Conservation (phyloP, 768 basidiomycete genomes). For the Tylopilus subfusipes region DNA sequence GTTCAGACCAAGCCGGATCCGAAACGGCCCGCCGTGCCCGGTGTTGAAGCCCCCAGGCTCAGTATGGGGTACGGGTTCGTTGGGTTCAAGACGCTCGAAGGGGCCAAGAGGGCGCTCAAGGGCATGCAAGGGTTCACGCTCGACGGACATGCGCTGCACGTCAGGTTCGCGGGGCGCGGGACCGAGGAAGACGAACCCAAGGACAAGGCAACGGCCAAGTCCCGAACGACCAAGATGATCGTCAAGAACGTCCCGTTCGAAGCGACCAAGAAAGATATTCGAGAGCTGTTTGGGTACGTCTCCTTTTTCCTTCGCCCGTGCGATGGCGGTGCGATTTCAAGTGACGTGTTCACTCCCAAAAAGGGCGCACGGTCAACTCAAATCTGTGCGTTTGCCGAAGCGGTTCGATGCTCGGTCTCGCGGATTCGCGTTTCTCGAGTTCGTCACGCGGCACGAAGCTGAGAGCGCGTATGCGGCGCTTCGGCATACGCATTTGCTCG, state of each 20-base stretch:
- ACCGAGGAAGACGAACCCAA: constrained; percentile 52
- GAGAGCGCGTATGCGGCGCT: constrained; percentile 84
- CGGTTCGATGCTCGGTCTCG: constrained; percentile 86
- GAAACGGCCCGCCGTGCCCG: constrained; percentile 46
- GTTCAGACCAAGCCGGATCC: constrained; percentile 91
- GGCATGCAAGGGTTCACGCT: constrained; percentile 79
- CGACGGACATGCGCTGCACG: constrained; percentile 81
- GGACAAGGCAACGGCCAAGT: constrained; percentile 42
- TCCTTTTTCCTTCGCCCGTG: not conserved
- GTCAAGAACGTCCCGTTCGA: constrained; percentile 99
- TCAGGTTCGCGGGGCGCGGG: constrained; percentile 85
- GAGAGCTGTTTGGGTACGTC: constrained; percentile 84
- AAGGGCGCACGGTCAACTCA: constrained; percentile 88
- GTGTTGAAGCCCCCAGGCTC: constrained; percentile 46
- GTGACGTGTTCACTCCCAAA: not conserved
- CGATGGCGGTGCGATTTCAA: not conserved
- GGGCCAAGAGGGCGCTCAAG: constrained; percentile 69
- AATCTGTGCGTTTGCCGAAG: constrained; percentile 89
- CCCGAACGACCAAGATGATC: constrained; percentile 86
- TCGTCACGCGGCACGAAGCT: constrained; percentile 84
- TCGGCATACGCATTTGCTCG: constrained; percentile 92
- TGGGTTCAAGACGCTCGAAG: constrained; percentile 76
- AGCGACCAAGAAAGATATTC: constrained; percentile 87
- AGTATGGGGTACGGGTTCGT: constrained; percentile 98
- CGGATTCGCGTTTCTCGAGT: constrained; percentile 97